phyloP scores from a whole-genome alignment of 345 rosid genomes.

The Brassica incana region DNA sequence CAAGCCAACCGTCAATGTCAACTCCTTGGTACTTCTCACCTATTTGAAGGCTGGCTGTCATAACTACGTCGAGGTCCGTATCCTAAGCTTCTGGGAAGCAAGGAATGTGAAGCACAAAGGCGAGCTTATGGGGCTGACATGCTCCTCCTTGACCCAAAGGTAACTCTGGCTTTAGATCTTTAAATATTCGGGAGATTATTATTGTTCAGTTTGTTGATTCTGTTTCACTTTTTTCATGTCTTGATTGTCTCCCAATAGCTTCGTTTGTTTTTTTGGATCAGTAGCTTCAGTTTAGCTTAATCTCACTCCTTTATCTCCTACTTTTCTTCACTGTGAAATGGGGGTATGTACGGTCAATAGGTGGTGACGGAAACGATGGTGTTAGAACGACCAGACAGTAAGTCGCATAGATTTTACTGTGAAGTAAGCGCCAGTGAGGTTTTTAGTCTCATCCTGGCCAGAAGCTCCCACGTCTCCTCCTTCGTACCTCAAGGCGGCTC shows the following conservation, averaged over 20 bases:
- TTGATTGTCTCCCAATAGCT: no score
- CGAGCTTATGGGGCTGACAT: background rate
- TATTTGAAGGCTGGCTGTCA: no score
- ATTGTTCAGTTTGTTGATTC: no score
- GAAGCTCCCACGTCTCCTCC: constrained; percentile 39
- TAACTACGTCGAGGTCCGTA: background rate
- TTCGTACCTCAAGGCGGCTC: constrained; percentile 40
- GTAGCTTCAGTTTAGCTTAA: no score
- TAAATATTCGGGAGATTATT: background rate
- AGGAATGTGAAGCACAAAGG: background rate
- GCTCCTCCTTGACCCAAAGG: background rate
- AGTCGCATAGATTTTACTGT: constrained; percentile 25
- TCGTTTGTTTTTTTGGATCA: background rate
- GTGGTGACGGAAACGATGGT: constrained; percentile 34
- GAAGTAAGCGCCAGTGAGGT: constrained; percentile 26
- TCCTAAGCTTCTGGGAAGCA: background rate
- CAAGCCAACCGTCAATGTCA: background rate
- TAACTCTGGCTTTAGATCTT: background rate
- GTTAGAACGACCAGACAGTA: constrained; percentile 34
- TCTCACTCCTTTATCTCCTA: constrained; percentile 8
- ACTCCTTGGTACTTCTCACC: no score
- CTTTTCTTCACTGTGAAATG: constrained; percentile 36
- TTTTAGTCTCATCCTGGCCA: constrained; percentile 31
- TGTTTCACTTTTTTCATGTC: no score
- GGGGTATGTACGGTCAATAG: constrained; percentile 33